Evolutionary conservation across 345 rosid species (phyloP).

Genomic region (Aquilaria sinensis): DNA sequence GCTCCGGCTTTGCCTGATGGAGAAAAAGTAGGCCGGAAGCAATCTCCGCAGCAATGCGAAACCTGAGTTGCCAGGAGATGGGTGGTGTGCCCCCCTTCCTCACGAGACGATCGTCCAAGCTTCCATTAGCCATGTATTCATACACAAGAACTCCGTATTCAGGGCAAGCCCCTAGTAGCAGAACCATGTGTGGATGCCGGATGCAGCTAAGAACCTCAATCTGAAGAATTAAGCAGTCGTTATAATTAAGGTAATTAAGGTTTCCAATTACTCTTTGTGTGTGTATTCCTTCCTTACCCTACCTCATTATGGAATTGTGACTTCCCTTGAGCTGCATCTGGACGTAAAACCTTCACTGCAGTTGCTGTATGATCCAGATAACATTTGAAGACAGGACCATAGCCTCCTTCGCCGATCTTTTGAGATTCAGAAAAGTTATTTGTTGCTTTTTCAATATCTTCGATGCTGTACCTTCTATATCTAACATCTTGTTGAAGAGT

Average conservation of each 20-base stretch:
- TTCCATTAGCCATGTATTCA: slow-evolving; percentile 88
- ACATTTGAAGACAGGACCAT: slow-evolving; percentile 86
- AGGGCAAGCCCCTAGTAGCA: slow-evolving; percentile 93
- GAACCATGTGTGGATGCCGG: slow-evolving; percentile 96
- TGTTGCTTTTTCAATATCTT: slow-evolving; percentile 82
- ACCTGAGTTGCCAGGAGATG: slow-evolving; percentile 82
- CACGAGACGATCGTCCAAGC: slow-evolving; percentile 74
- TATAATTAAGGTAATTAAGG: background rate
- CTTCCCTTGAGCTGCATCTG: slow-evolving; percentile 96
- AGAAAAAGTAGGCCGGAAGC: slow-evolving; percentile 85
- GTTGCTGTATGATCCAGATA: slow-evolving; percentile 77
- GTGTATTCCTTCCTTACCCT: slow-evolving; percentile 1
- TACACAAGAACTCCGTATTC: slow-evolving; percentile 84
- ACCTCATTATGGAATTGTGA: slow-evolving; percentile 91
- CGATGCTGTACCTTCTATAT: slow-evolving; percentile 66
- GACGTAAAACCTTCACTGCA: slow-evolving; percentile 83
- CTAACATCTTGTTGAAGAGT: slow-evolving; percentile 29
- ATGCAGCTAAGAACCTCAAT: slow-evolving; percentile 85
- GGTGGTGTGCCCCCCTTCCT: slow-evolving; percentile 43
- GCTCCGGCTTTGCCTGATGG: slow-evolving; percentile 94
- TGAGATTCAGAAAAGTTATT: slow-evolving; percentile 36
- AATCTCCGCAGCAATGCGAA: slow-evolving; percentile 79
- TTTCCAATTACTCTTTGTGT: background rate
- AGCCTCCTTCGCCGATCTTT: slow-evolving; percentile 95
- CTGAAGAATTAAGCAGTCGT: slow-evolving; percentile 22